Evolutionary conservation across 352 stramenopile genomes (phyloP).

Genomic region (Pythium brassicae): DNA sequence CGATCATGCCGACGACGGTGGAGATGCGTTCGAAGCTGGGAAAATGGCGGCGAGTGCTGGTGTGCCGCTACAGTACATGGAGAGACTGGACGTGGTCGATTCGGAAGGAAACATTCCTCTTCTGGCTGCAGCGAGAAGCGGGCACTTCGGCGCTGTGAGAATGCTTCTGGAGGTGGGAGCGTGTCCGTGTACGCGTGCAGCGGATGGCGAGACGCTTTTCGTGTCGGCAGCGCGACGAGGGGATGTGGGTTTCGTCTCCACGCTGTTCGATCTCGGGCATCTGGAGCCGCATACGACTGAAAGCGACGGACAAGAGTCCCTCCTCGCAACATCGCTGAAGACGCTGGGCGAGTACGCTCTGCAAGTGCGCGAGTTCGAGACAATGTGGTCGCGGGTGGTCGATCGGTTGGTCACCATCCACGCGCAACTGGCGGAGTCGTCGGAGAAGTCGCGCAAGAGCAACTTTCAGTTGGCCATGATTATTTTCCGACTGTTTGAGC

Average conservation of each 20-base stretch:
- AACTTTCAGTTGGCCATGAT: slow-evolving; percentile 2
- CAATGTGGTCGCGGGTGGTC: neutral
- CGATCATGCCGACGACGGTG: too few species aligned
- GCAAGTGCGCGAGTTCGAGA: neutral
- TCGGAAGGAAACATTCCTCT: too few species aligned
- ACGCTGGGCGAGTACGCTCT: neutral
- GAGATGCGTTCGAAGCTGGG: too few species aligned
- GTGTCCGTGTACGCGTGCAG: neutral
- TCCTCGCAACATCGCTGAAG: neutral
- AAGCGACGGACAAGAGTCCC: neutral
- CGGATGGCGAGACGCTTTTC: neutral
- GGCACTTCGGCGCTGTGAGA: neutral
- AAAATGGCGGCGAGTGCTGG: too few species aligned
- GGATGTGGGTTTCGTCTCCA: neutral
- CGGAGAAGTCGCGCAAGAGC: neutral
- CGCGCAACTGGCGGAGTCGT: neutral
- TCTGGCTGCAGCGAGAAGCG: too few species aligned
- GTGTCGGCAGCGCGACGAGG: neutral
- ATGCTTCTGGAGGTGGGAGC: neutral
- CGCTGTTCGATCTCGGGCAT: neutral
- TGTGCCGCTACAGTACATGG: too few species aligned
- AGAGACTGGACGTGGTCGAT: too few species aligned
- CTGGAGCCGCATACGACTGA: neutral
- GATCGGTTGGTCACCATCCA: neutral
- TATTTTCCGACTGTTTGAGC: neutral